phyloP scores from a whole-genome alignment of 2,329 filamentous ascomycete genomes.

The Talaromyces pinophilus region DNA sequence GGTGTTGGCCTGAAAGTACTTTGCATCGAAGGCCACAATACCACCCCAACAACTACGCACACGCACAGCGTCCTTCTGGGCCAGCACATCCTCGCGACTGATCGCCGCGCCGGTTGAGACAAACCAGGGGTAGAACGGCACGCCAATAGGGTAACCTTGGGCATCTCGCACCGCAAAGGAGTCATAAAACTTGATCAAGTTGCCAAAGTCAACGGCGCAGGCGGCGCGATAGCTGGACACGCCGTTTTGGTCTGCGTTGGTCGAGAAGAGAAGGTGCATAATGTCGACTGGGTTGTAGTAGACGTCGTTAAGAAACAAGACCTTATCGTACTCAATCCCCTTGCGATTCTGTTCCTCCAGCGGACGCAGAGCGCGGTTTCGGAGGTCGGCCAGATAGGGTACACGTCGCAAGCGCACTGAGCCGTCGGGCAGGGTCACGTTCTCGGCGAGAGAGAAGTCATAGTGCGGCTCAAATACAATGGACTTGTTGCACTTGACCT shows the following conservation, averaged over 20 bases:
- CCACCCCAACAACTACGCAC: neutral
- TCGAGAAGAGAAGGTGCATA: conserved; percentile 62
- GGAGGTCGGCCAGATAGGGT: conserved; percentile 69
- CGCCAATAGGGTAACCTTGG: conserved; percentile 67
- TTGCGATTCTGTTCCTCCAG: conserved; percentile 51
- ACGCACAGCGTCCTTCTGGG: neutral
- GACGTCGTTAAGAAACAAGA: conserved; percentile 69
- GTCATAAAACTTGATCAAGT: conserved; percentile 75
- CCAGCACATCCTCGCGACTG: neutral
- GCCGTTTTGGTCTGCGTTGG: conserved; percentile 57
- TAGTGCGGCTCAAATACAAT: neutral
- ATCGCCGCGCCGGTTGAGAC: neutral
- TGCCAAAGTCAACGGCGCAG: conserved; percentile 74
- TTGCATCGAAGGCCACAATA: neutral
- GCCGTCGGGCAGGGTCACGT: conserved; percentile 39
- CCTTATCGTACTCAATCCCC: conserved; percentile 54
- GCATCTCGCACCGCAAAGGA: conserved; percentile 71
- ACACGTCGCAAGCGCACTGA: conserved; percentile 69
- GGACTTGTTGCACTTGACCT: neutral
- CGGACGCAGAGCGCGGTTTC: conserved; percentile 68
- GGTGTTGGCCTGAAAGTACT: neutral
- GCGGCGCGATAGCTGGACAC: conserved; percentile 64
- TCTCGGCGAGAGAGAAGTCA: neutral
- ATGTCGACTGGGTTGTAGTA: conserved; percentile 61
- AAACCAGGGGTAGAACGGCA: conserved; percentile 72